A percentile compares a stretch with the other conserved stretches of the same genome.
Conservation (phyloP, 352 stramenopile genomes). For the Phytophthora uliginosa region DNA sequence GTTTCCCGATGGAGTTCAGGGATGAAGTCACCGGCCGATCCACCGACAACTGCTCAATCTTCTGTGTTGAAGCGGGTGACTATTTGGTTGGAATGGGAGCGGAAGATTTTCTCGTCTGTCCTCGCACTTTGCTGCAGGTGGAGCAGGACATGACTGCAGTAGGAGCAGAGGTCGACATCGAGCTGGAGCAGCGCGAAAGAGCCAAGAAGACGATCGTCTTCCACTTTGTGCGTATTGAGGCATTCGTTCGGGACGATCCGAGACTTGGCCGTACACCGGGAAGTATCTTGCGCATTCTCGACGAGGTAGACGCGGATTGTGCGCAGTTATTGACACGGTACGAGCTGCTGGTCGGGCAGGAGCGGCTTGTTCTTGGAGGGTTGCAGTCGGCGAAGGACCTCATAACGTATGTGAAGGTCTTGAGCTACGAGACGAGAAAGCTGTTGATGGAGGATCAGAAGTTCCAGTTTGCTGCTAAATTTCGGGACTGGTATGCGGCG, state of each 20-base stretch:
- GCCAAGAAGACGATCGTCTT: constrained; percentile 4
- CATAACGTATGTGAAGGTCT: not conserved
- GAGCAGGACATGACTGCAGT: too few species aligned
- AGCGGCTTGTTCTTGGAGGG: not conserved
- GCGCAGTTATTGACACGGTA: not conserved
- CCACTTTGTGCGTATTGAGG: too few species aligned
- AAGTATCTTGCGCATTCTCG: not conserved
- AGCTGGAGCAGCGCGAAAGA: constrained; percentile 32
- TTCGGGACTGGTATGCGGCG: not conserved
- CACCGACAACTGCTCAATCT: constrained; percentile 56
- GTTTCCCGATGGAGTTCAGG: not conserved
- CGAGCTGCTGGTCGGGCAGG: not conserved
- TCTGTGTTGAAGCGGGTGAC: constrained; percentile 40
- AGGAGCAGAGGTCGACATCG: constrained; percentile 5
- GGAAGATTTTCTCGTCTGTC: too few species aligned
- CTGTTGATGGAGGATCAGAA: not conserved
- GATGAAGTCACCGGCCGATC: constrained; percentile 36
- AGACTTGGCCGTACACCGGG: not conserved
- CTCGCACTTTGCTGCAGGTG: too few species aligned
- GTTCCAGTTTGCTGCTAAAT: not conserved
- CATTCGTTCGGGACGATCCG: too few species aligned
- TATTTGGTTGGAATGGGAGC: too few species aligned
- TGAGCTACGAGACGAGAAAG: not conserved
- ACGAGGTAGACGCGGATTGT: not conserved
- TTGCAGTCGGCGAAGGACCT: not conserved